Conservation (phyloP, 1,139 yeast genomes). For the Pichia sorboxylosa region DNA sequence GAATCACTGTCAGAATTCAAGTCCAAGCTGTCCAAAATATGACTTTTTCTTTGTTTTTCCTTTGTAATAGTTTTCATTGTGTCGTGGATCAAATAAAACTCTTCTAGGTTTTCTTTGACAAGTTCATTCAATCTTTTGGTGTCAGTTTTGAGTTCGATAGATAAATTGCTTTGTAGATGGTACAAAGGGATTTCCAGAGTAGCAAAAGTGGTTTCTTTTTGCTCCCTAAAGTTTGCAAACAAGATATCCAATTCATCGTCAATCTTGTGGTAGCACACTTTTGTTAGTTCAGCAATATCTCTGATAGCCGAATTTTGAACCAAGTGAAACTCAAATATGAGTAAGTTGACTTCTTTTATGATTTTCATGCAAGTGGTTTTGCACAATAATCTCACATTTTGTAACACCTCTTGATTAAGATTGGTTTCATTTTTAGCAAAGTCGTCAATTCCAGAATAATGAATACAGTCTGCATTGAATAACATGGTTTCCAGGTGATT, state of each 20-base stretch:
- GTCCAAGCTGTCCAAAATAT: not conserved
- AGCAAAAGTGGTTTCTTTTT: slow-evolving; percentile 10
- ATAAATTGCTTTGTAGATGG: slow-evolving; percentile 13
- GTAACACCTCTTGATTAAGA: slow-evolving; percentile 13
- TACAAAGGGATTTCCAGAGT: slow-evolving; percentile 9
- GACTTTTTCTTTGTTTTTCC: not conserved
- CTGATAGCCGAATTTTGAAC: slow-evolving; percentile 11
- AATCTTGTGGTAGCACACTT: slow-evolving; percentile 14
- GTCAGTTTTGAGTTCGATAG: slow-evolving; percentile 15
- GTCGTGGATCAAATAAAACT: slow-evolving; percentile 18
- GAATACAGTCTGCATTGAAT: slow-evolving; percentile 17
- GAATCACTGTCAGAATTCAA: slow-evolving; percentile 3
- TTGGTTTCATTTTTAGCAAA: slow-evolving; percentile 13
- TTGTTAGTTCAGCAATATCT: not conserved
- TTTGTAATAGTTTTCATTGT: slow-evolving; percentile 14
- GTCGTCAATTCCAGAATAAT: slow-evolving; percentile 15
- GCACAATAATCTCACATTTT: slow-evolving; percentile 14
- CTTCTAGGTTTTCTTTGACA: slow-evolving; percentile 18
- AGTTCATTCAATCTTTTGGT: slow-evolving; percentile 15
- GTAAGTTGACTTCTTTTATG: slow-evolving; percentile 16
- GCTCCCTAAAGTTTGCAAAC: slow-evolving; percentile 9
- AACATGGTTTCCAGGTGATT: slow-evolving; percentile 17
- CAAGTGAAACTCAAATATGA: slow-evolving; percentile 19
- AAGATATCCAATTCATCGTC: slow-evolving; percentile 10
- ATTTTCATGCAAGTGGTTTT: slow-evolving; percentile 16